Evolutionary conservation across 495 filamentous ascomycete species (phyloP), one percentile per base, ranked within the genome.

Genomic region (Achaetomiella virescens): DNA sequence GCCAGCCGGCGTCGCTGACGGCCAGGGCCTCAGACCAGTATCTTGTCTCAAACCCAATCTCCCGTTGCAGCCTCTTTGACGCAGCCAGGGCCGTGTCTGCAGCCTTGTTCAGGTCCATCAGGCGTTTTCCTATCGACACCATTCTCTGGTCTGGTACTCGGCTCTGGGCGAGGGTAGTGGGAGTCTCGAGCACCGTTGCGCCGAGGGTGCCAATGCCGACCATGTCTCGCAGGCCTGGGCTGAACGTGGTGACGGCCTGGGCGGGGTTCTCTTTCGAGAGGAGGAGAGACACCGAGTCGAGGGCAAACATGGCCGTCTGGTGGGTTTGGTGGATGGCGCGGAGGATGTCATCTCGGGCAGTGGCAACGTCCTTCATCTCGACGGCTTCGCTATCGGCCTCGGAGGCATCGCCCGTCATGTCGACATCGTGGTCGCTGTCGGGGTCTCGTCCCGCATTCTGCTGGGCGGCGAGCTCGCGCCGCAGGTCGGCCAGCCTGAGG

Each of bases 11-110:
- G 41, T 91, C 81, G 58, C 84, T 88, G 25, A 97, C 80, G 20
- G 83, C 81, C 29, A 96, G 69, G 1, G 96, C 80, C 62, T 96
- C 83, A 46, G 85, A 77, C 95, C 95, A 99, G 70, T 96, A 97
- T 57, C 79, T 84, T 2, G 82, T 83, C 68, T 99, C 95, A 12
- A 81, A 78, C 31, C 77, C 72, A 27, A 93, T 85, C 64, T 96
- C 91, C 4, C 76, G 75, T 56, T 90, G 83, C 8, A 99, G 72
- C 47, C 87, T 78, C 31, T 79, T 75, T 0, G 88, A 87, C 12
- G 89, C 83, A 11, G 79, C 77, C n/a, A 91, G 72, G 20, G 96
- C 74, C 43, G 80, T 84, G 61, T 89, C 85, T 2, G 88, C 86
- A n/a, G 84, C 81, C 5, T 78, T 77, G 50, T 87, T 84, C 60